Evolutionary conservation across 441 rosid genomes (phyloP).

Genomic region (Populus hybrid): DNA sequence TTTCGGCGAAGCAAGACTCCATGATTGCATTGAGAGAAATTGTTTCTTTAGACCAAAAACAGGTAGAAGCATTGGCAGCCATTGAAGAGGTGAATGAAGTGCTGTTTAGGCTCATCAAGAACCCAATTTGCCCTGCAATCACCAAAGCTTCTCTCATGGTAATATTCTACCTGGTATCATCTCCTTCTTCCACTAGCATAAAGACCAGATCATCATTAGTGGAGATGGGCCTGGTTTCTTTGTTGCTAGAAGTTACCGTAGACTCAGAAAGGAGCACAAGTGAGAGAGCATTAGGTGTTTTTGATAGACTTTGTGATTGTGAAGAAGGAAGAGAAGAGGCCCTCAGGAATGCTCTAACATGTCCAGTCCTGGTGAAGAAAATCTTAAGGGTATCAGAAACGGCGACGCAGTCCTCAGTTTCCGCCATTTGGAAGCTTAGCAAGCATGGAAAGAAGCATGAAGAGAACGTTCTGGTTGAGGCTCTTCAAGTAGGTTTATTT

Average conservation of each 20-base stretch:
- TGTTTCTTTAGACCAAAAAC: conserved; percentile 15
- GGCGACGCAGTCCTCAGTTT: conserved; percentile 43
- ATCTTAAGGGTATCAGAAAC: conserved; percentile 37
- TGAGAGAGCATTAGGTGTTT: conserved; percentile 37
- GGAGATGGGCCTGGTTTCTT: conserved; percentile 31
- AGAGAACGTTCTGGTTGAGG: conserved; percentile 29
- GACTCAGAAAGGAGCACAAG: conserved; percentile 33
- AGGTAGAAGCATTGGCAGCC: conserved; percentile 16
- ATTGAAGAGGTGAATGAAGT: conserved; percentile 26
- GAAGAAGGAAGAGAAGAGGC: conserved; percentile 39
- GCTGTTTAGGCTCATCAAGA: conserved; percentile 27
- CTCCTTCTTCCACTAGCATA: neutral
- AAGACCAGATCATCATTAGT: conserved; percentile 21
- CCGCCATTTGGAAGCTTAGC: conserved; percentile 40
- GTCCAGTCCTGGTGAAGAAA: conserved; percentile 51
- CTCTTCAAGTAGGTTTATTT: conserved; percentile 54
- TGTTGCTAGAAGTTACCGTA: conserved; percentile 28
- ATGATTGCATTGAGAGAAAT: conserved; percentile 32
- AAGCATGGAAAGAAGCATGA: conserved; percentile 27
- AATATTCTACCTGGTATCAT: conserved; percentile 30
- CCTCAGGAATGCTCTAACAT: conserved; percentile 27
- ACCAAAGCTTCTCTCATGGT: conserved; percentile 42
- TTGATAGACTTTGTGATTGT: conserved; percentile 35
- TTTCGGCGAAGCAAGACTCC: conserved; percentile 28
- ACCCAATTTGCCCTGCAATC: conserved; percentile 29